Percentiles rank a stretch among this genome's conserved stretches.
Conservation (phyloP, 1,284 basidiomycete genomes). For the Megacollybia platyphylla region DNA sequence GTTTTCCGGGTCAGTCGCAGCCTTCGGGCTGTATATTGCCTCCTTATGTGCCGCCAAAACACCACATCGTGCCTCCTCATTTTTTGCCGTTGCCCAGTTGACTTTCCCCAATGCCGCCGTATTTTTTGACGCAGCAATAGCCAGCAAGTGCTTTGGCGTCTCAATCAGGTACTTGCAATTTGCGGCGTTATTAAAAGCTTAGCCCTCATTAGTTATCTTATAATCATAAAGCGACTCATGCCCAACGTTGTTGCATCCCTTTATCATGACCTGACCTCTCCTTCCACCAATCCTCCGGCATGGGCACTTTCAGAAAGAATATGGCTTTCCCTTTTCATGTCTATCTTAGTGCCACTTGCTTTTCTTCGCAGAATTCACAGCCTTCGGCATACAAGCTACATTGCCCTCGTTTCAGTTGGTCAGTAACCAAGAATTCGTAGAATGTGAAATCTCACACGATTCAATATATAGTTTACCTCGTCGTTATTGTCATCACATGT, state of each 20-base stretch:
- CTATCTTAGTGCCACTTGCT: conserved; percentile 77
- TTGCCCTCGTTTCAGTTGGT: conserved; percentile 82
- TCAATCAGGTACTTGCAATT: conserved; percentile 62
- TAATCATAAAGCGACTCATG: conserved; percentile 91
- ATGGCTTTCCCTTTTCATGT: conserved; percentile 80
- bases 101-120: conserved; percentile 78
- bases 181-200: too few relatives aligned
- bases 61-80: conserved; percentile 68
- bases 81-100: conserved; percentile 76
- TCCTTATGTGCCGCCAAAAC: conserved; percentile 78
- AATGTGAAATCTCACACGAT: not conserved
- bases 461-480: conserved; percentile 45
- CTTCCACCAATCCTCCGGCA: conserved; percentile 48
- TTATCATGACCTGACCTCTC: conserved; percentile 63
- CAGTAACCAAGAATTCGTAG: conserved; percentile 14
- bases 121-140: conserved; percentile 90
- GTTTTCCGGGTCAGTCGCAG: conserved; percentile 73
- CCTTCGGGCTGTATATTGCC: conserved; percentile 85
- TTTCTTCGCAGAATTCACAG: conserved; percentile 82
- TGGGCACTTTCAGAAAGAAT: conserved; percentile 70
- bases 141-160: conserved; percentile 94
- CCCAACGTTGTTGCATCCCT: conserved; percentile 86
- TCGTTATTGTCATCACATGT: conserved; percentile 61
- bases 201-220: conserved; percentile 54
- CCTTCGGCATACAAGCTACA: conserved; percentile 73